A percentile compares a stretch with the other conserved stretches of the same genome.
These are phyloP conservation scores for Ananas comosus DNA, from an alignment of 176 grass and related monocot species.

Conservation along the genomic window DNA sequence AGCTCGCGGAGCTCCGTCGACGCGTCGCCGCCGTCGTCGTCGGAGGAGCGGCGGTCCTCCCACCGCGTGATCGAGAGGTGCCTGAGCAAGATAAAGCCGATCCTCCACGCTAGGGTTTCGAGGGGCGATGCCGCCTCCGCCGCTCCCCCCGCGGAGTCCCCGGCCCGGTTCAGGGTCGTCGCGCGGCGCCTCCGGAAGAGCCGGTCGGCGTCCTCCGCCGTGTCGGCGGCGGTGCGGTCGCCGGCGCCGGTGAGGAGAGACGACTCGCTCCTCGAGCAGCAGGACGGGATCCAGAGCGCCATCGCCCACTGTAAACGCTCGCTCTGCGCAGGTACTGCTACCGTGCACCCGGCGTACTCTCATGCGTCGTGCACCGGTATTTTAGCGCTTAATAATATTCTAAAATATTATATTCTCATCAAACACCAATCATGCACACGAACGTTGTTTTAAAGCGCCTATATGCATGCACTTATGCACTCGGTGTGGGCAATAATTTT, in stretches of 20 bases:
- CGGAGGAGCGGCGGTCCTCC: conserved; percentile 5
- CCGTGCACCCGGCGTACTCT: neutral
- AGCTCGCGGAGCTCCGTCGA: conserved; percentile 42
- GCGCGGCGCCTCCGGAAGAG: conserved; percentile 41
- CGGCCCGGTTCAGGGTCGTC: conserved; percentile 16
- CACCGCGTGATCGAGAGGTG: conserved; percentile 49
- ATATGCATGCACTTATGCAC: no score
- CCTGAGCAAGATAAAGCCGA: conserved; percentile 75
- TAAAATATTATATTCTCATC: no score
- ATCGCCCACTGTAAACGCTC: conserved; percentile 97
- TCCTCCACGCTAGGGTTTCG: conserved; percentile 23
- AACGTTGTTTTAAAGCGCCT: no score
- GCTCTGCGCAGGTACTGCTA: conserved; percentile 36
- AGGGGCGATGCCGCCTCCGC: neutral
- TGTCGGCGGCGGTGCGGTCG: conserved; percentile 15
- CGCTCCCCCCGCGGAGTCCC: neutral
- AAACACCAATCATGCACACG: no score
- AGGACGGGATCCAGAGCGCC: conserved; percentile 92
- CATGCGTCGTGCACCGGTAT: no score
- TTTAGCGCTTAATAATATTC: no score
- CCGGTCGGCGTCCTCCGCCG: conserved; percentile 45
- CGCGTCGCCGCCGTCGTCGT: conserved; percentile 13
- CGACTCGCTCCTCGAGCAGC: conserved; percentile 68
- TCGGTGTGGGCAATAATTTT: no score
- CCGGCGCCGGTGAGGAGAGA: conserved; percentile 34